phyloP scores from a whole-genome alignment of 345 rosid genomes.

The Leavenworthia alabamica region DNA sequence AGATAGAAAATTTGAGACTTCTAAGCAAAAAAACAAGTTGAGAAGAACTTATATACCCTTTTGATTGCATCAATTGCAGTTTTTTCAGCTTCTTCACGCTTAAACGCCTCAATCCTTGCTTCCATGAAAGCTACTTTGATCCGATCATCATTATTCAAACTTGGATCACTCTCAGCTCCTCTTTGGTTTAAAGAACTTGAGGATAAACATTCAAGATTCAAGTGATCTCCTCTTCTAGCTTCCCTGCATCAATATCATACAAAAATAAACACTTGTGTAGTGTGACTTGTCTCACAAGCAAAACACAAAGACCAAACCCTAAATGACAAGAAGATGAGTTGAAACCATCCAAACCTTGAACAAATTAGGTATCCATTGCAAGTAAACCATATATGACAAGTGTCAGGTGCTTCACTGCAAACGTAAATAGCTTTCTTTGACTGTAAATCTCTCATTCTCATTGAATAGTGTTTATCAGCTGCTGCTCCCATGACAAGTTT shows the following conservation, averaged over 20 bases:
- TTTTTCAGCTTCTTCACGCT: conserved; percentile 59
- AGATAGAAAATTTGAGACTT: background rate
- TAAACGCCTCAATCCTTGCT: conserved; percentile 47
- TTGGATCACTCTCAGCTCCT: background rate
- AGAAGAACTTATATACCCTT: conserved; percentile 38
- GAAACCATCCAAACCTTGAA: conserved; percentile 40
- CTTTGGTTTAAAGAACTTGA: conserved; percentile 5
- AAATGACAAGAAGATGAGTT: background rate
- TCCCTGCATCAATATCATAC: conserved; percentile 13
- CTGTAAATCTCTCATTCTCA: conserved; percentile 46
- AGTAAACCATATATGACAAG: conserved; percentile 67
- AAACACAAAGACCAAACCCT: background rate
- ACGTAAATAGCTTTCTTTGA: conserved; percentile 67
- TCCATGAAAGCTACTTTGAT: conserved; percentile 42
- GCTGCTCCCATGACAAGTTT: conserved; percentile 89
- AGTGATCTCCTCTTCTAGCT: conserved; percentile 11
- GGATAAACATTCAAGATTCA: background rate
- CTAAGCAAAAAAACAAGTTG: background rate
- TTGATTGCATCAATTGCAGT: conserved; percentile 49
- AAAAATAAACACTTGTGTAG: background rate
- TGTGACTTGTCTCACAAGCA: conserved; percentile 11
- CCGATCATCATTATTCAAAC: conserved; percentile 27
- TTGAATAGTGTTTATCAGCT: conserved; percentile 51
- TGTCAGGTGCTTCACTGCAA: conserved; percentile 44
- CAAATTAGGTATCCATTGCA: conserved; percentile 50